Evolutionary conservation across 1,284 basidiomycete genomes (phyloP), one percentile per base, ranked within the genome.

Genomic region (Pisolithus thermaeus): DNA sequence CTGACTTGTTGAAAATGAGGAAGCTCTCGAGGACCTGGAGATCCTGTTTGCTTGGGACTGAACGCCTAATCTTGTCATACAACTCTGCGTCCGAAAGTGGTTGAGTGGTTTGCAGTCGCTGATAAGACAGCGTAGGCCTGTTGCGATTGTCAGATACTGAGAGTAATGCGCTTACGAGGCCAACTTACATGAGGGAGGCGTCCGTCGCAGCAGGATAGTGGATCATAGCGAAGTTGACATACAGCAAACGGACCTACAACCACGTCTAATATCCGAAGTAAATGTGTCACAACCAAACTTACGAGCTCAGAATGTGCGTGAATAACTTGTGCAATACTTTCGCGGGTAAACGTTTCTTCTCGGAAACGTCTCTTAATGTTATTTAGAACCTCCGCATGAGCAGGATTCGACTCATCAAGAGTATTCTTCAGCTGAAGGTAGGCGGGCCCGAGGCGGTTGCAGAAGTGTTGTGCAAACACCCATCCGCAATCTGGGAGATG

Each of bases 291-390:
- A 16, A 32, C 20, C 3, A 8, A 51, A 70, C 84, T 49, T 50
- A 92, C 88, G 59, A 96, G 68, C 51, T 95, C 91, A 2, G 92
- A 87, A 68, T 95, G 84, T 27, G 81, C 81, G 56, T 86, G 81
- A 55, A 97, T 90, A 52, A 90, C 83, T 61, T 97, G 86, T 25
- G 84, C 84, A 63, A 99, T 98, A 62, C 87, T 90, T 69, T 97
- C 93, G n/a, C 97, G 84, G 16, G 97, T 99, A 71, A 97, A 99
- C 0, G 96, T 99, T 76, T 99, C 97, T 70, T 99, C 94, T 61
- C 97, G 83, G 80, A 99, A 97, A 46, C 97, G 80, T 39, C 87
- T 84, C 78, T 98, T 96, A 77, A 99, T 98, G 66, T 94, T 87
- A 68, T 92, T 90, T 54, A 99, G 77, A 9, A 98, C 93, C 59